Percentiles rank a stretch among this genome's conserved stretches.
Evolutionary conservation across 1,284 basidiomycete genomes (phyloP).

Genomic region (Grifola frondosa): DNA sequence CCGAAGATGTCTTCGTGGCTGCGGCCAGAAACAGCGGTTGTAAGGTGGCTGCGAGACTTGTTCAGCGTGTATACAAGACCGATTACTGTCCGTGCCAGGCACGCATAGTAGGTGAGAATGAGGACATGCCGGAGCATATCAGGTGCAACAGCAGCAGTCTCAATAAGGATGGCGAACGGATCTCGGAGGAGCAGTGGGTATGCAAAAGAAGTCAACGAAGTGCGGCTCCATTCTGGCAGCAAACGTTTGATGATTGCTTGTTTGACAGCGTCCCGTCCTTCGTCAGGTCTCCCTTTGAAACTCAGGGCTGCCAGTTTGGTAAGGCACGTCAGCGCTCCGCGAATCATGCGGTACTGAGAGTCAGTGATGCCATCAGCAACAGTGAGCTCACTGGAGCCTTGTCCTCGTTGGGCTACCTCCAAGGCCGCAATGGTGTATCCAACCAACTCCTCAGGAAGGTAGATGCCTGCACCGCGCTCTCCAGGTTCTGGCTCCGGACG

Average conservation of each 20-base stretch:
- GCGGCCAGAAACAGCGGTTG: slow-evolving; percentile 43
- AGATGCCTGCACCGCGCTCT: slow-evolving; percentile 76
- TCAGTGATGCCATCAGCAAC: slow-evolving; percentile 79
- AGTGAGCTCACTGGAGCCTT: slow-evolving; percentile 46
- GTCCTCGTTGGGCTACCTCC: slow-evolving; percentile 79
- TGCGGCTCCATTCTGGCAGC: slow-evolving; percentile 87
- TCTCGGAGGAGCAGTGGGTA: slow-evolving; percentile 84
- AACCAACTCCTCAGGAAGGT: slow-evolving; percentile 88
- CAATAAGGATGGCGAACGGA: slow-evolving; percentile 84
- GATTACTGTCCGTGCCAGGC: slow-evolving; percentile 81
- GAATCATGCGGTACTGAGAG: slow-evolving; percentile 73
- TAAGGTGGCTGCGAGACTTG: slow-evolving; percentile 59
- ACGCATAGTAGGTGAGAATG: slow-evolving; percentile 85
- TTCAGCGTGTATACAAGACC: slow-evolving; percentile 78
- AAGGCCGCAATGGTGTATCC: slow-evolving; percentile 84
- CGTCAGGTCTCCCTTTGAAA: slow-evolving; percentile 65
- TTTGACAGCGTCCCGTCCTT: slow-evolving; percentile 69
- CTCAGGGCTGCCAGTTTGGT: slow-evolving; percentile 67
- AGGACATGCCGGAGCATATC: slow-evolving; percentile 86
- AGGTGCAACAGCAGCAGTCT: slow-evolving; percentile 85
- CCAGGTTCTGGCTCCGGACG: slow-evolving; percentile 69
- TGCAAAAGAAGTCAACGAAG: slow-evolving; percentile 68
- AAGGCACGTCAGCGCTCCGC: slow-evolving; percentile 71
- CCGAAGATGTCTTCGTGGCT: slow-evolving; percentile 69
- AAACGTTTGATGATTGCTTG: slow-evolving; percentile 87